Evolutionary conservation across 2,329 filamentous ascomycete species (phyloP).

Genomic region (Pseudocercospora ulei): DNA sequence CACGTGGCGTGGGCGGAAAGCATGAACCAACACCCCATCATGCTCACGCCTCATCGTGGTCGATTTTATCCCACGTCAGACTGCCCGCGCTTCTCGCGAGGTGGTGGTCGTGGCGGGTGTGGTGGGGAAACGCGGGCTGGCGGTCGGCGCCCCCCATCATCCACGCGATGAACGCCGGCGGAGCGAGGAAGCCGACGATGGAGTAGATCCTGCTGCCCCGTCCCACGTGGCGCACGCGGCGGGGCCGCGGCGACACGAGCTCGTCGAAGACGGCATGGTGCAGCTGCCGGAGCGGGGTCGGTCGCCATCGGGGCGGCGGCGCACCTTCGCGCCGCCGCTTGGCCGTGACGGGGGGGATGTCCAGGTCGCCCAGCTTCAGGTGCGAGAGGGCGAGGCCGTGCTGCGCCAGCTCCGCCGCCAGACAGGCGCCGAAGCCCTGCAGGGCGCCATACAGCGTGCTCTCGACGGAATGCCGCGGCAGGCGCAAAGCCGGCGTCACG

Average conservation of each 20-base stretch:
- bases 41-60: constrained; percentile 27
- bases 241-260: constrained; percentile 54
- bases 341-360: constrained; percentile 56
- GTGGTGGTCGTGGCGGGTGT: constrained; percentile 30
- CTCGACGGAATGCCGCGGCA: constrained; percentile 75
- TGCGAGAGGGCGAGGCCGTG: constrained; percentile 72
- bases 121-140: constrained; percentile 19
- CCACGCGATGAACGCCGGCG: constrained; percentile 70
- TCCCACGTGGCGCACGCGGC: constrained; percentile 64
- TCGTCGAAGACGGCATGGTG: constrained; percentile 88
- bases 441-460: constrained; percentile 76
- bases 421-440: constrained; percentile 71
- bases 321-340: constrained; percentile 36
- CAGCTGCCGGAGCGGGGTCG: constrained; percentile 62
- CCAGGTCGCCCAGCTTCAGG: constrained; percentile 83
- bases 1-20: not conserved
- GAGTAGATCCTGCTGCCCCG: constrained; percentile 77
- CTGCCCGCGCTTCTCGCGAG: constrained; percentile 37
- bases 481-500: constrained; percentile 68
- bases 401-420: constrained; percentile 67
- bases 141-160: constrained; percentile 70
- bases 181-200: constrained; percentile 71
- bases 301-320: constrained; percentile 26
- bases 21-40: not conserved
- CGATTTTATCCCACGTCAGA: constrained; percentile 42